Conservation (phyloP, 2,329 filamentous ascomycete species). For the Curvularia sp. region DNA sequence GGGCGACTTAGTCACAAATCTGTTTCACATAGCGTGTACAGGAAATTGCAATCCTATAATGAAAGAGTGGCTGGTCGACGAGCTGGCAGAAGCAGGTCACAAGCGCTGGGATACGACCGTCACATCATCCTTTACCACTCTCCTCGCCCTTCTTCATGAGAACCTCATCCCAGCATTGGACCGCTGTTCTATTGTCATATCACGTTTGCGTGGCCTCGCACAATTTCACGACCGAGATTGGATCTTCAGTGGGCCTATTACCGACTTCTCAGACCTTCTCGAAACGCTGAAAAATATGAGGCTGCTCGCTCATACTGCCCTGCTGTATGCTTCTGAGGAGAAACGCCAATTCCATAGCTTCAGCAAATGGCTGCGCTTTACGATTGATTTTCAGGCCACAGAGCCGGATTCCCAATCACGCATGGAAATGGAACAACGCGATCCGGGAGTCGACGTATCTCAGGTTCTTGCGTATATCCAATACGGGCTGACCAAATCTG, state of each 20-base stretch:
- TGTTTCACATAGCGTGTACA: conserved; percentile 85
- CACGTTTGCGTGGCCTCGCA: conserved; percentile 82
- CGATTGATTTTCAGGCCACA: conserved; percentile 79
- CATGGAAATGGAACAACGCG: conserved; percentile 79
- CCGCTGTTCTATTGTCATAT: conserved; percentile 79
- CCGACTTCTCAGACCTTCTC: conserved; percentile 56
- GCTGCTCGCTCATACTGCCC: conserved; percentile 75
- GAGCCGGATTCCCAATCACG: conserved; percentile 63
- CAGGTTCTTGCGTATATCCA: conserved; percentile 81
- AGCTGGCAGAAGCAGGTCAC: conserved; percentile 74
- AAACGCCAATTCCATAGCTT: conserved; percentile 79
- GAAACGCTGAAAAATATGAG: conserved; percentile 79
- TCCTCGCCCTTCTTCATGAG: conserved; percentile 81
- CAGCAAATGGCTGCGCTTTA: conserved; percentile 81
- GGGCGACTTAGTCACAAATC: conserved; percentile 73
- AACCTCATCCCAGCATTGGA: conserved; percentile 89
- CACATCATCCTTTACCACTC: conserved; percentile 74
- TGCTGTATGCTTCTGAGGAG: conserved; percentile 76
- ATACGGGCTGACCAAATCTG: conserved; percentile 70
- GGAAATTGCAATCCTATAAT: conserved; percentile 78
- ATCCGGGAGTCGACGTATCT: conserved; percentile 75
- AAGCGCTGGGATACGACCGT: conserved; percentile 96
- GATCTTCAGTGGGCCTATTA: conserved; percentile 60
- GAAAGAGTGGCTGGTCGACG: conserved; percentile 87
- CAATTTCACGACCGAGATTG: conserved; percentile 75